phyloP scores from a whole-genome alignment of 108 stramenopile species.

The Cyclotella sp. region DNA sequence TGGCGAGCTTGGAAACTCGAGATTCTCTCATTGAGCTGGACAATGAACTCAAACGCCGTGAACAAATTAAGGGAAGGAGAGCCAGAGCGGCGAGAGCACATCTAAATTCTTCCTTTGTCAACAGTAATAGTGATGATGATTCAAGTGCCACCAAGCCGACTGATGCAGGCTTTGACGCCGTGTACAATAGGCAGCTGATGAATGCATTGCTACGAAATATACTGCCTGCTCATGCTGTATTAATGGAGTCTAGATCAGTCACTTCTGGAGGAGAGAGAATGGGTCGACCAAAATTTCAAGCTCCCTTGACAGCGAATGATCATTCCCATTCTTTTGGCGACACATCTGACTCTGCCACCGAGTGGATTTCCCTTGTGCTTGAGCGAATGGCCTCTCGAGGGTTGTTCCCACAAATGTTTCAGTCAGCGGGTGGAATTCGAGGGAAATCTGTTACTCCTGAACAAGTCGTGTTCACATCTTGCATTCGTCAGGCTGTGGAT shows the following conservation, averaged over 20 bases:
- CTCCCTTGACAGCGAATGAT: conserved; percentile 17
- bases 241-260: conserved; percentile 25
- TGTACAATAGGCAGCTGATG: conserved; percentile 38
- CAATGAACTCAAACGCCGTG: conserved; percentile 37
- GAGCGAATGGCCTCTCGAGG: conserved; percentile 62
- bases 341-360: conserved; percentile 73
- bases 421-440: conserved; percentile 34
- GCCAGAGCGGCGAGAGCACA: background rate
- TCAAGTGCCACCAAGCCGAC: conserved; percentile 1
- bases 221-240: conserved; percentile 53
- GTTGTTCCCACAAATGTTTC: conserved; percentile 55
- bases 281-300: conserved; percentile 36
- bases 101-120: conserved; percentile 6
- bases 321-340: conserved; percentile 28
- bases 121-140: conserved; percentile 16
- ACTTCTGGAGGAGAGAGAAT: background rate
- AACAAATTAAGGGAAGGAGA: conserved; percentile 22
- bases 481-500: conserved; percentile 63
- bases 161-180: conserved; percentile 44
- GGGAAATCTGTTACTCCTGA: conserved; percentile 61
- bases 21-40: conserved; percentile 39
- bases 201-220: conserved; percentile 68
- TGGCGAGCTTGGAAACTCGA: conserved; percentile 48
- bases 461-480: conserved; percentile 76
- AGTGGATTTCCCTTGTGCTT: conserved; percentile 78